A percentile compares a stretch with the other conserved stretches of the same genome.
Evolutionary conservation across 306 rosid species (phyloP).

Genomic region (Begonia peltatifolia): DNA sequence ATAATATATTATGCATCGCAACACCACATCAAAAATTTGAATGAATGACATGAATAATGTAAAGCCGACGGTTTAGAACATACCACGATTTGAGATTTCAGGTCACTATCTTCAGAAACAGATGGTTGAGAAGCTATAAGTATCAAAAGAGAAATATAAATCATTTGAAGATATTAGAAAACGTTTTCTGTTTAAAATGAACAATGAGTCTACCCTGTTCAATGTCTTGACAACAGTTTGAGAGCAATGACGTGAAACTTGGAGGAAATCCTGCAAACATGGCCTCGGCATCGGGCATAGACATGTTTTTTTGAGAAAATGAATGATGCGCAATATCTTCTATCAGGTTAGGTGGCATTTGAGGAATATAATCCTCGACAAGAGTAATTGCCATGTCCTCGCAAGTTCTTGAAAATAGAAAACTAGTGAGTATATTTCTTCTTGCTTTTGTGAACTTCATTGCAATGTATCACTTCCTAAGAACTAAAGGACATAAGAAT

Average conservation of each 20-base stretch:
- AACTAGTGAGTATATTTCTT: conserved; percentile 11
- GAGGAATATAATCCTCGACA: conserved; percentile 32
- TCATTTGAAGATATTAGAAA: conserved; percentile 12
- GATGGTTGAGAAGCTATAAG: conserved; percentile 32
- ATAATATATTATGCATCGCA: conserved; percentile 8
- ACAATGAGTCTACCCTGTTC: conserved; percentile 32
- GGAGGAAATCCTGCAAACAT: conserved; percentile 54
- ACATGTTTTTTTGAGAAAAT: conserved; percentile 14
- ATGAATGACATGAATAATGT: no score
- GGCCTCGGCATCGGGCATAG: conserved; percentile 21
- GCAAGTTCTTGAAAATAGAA: conserved; percentile 30
- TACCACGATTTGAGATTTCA: conserved; percentile 66
- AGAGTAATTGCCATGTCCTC: conserved; percentile 29
- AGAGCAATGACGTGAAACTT: conserved; percentile 53
- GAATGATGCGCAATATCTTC: conserved; percentile 22
- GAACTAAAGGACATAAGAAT: conserved; percentile 2
- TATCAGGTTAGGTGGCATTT: conserved; percentile 28
- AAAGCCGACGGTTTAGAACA: conserved; percentile 2
- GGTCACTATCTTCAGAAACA: conserved; percentile 24
- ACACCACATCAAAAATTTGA: not conserved
- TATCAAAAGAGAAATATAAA: conserved; percentile 7
- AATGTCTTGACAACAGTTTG: conserved; percentile 22
- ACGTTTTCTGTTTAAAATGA: not conserved
- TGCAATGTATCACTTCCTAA: conserved; percentile 1
- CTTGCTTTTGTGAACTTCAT: not conserved